Conservation (phyloP, 352 stramenopile species). For the Globisporangium rhizosaccharum region DNA sequence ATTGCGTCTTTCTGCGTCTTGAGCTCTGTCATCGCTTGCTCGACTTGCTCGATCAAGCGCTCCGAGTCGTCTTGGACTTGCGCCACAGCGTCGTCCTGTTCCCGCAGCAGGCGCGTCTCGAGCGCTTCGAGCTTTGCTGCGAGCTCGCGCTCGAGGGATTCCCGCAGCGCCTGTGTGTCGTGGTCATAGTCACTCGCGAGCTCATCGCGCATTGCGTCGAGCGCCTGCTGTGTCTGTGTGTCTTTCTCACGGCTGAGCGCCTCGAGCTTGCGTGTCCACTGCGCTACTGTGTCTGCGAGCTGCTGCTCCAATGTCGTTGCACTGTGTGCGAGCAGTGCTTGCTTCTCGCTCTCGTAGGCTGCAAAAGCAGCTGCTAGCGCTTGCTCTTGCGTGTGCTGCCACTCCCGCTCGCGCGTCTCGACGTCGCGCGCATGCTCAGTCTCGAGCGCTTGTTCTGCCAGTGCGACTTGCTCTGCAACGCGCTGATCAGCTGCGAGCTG, state of each 20-base stretch:
- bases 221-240: conserved; percentile 10
- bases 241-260: conserved; percentile 4
- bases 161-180: conserved; percentile 24
- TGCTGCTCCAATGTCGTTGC: conserved; percentile 9
- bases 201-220: conserved; percentile 15
- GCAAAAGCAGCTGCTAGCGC: conserved; percentile 11
- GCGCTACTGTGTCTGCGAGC: conserved; percentile 15
- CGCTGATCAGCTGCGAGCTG: neutral
- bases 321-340: too few relatives aligned
- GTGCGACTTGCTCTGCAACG: neutral
- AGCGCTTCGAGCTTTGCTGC: conserved; percentile 35
- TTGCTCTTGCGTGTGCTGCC: conserved; percentile 11
- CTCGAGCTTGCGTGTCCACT: conserved; percentile 21
- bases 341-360: neutral
- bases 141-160: conserved; percentile 25
- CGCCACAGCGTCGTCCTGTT: conserved; percentile 70
- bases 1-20: conserved; percentile 71
- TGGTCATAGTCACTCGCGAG: conserved; percentile 19
- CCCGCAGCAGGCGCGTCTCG: conserved; percentile 32
- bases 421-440: neutral
- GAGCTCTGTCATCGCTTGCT: conserved; percentile 59
- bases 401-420: neutral
- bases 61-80: conserved; percentile 80
- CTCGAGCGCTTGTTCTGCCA: conserved; percentile 18
- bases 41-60: conserved; percentile 70